Base-by-base conservation (phyloP, 768 basidiomycete species). In the Suillus clintonianus region DNA sequence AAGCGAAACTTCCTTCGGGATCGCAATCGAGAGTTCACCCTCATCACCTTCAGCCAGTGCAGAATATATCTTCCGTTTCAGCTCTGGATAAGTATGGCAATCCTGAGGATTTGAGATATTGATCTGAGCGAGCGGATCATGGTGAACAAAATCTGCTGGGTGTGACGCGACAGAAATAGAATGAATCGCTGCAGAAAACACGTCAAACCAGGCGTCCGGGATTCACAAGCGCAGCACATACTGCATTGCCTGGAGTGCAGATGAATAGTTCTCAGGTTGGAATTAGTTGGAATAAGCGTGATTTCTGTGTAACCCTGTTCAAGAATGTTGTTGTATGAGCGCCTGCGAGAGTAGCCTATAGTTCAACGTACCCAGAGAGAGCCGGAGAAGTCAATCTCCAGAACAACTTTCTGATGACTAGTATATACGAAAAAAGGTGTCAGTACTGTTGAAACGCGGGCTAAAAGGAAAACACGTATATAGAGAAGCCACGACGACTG, bases 371-470 rank as follows among this genome's bases (percentile, higher is more conserved):
- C 95, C 86, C 91, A 91, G 70, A 95, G 83, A 72, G 83, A 83
- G 24, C 97, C 97, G 9, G 89, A 84, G 76, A 97, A 95, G 81
- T 96, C 94, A 65, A 98, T 88, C 79, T 97, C 94, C 68, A 98
- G 81, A 65, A 93, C 92, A 58, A 97, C 95, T 76, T 94, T 94
- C 85, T 98, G 97, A 79, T 97, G 92, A 79, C 91, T 93, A 89
- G 90, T 94, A 88, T 76, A 89, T 75, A 87, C 82, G 76, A 74
- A 70, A 65, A 5, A 59, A 68, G 75, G 80, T 74, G 86, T 85
- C 84, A 85, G 76, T 65, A 79, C 70, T 75, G 60, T 61, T 57
- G 43, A 58, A 59, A 59, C 53, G 37, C 62, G 67, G 62, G 60
- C 62, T 64, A 75, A 63, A 65, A 79, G 79, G 65, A 71, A 71